phyloP scores from a whole-genome alignment of 2,329 filamentous ascomycete genomes.

The Pyrenochaeta sp. region DNA sequence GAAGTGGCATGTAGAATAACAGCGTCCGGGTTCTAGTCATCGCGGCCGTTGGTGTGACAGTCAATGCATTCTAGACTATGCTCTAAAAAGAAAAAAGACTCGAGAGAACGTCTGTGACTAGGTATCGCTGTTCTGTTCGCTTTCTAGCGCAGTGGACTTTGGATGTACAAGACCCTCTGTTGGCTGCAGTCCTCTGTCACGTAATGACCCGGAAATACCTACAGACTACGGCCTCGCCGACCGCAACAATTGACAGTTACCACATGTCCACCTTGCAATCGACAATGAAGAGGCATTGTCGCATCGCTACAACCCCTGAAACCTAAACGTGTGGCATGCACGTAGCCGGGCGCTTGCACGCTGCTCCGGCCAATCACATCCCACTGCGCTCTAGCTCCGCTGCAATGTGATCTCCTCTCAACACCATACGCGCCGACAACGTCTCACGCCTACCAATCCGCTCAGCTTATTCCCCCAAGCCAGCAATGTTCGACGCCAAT shows the following conservation, averaged over 20 bases:
- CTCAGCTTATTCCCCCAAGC: slow-evolving; percentile 35
- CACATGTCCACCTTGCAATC: slow-evolving; percentile 21
- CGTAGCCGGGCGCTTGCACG: slow-evolving; percentile 37
- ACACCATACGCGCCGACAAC: slow-evolving; percentile 44
- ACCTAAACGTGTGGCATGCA: slow-evolving; percentile 36
- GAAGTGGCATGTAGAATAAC: neutral
- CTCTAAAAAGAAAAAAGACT: neutral
- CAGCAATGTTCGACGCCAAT: slow-evolving; percentile 34
- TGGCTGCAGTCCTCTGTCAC: neutral
- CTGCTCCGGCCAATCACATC: slow-evolving; percentile 33
- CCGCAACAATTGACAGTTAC: slow-evolving; percentile 13
- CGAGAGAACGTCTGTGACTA: neutral
- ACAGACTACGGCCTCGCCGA: slow-evolving; percentile 13
- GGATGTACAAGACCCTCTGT: neutral
- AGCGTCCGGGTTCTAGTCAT: neutral
- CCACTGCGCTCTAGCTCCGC: slow-evolving; percentile 19
- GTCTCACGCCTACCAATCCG: slow-evolving; percentile 41
- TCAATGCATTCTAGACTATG: neutral
- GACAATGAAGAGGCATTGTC: slow-evolving; percentile 15
- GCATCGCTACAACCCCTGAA: slow-evolving; percentile 28
- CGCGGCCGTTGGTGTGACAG: neutral
- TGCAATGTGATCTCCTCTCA: slow-evolving; percentile 44
- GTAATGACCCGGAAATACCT: slow-evolving; percentile 10
- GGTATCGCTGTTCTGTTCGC: neutral
- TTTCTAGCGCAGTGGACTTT: neutral